Base-by-base conservation (phyloP, 345 rosid genomes). In the Syzygium grande region DNA sequence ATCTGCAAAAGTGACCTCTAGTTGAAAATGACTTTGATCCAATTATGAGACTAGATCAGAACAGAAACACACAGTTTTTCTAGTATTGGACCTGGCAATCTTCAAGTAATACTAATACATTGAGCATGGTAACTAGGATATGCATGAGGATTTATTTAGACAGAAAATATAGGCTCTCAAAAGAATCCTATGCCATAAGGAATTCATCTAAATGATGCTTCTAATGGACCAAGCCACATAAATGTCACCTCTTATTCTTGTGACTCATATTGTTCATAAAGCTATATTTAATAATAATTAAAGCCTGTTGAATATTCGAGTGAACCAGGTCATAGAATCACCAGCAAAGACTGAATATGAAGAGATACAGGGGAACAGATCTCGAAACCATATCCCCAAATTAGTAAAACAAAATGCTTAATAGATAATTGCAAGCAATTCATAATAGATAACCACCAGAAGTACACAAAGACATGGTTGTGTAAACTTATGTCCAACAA, bases 1-100 rank as follows among this genome's bases (percentile, higher is more conserved):
- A 96, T 93, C 99, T 97, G 90, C 61, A 77, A 85, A 49, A 49
- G 52, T 15, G 9, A 27, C 38, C n/a, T 51, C 85, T 27, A 84
- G 85, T 51, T 49, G 85, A 27, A 84, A 41, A 73, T 21, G 83
- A 38, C 13, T 73, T 73, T 19, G 80, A 73, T 34, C 80, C 80
- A 73, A 73, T 38, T 34, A 73, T 68, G 80, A 38, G 80, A 41
- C 14, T 73, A 34, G 83, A 73, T 73, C 83, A 73, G 49, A 73
- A 73, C 83, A 73, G 83, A 73, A 38, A 73, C 83, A 15, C 77
- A 19, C 49, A 34, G 25, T 73, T 73, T 73, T 38, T 19, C 83
- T 38, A 73, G 83, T 19, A 73, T 19, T 73, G 83, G 83, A 73
- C 49, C 0, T 4, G 34, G 38, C 73, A 25, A 59, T 59, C 65